Conservation (phyloP, 1,284 basidiomycete genomes). For the Golubevia sp. region DNA sequence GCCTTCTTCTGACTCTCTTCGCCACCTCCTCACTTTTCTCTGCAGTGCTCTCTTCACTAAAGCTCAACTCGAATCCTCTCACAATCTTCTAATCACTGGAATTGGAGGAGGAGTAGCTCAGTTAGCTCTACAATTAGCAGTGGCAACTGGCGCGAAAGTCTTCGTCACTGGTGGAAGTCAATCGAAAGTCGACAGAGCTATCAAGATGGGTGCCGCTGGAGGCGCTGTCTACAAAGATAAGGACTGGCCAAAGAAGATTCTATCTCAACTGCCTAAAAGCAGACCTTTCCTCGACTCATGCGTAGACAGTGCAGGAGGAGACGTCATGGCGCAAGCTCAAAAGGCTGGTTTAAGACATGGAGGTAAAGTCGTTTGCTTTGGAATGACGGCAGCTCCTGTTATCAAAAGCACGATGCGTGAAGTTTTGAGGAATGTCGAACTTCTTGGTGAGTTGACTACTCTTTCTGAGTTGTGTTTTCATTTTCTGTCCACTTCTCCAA, state of each 20-base stretch:
- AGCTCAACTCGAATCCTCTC: conserved; percentile 23
- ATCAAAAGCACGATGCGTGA: conserved; percentile 50
- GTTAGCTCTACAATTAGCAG: conserved; percentile 48
- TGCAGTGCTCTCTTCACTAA: conserved; percentile 50
- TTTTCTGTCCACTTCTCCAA: not conserved
- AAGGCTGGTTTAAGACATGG: conserved; percentile 42
- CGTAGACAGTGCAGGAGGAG: conserved; percentile 50
- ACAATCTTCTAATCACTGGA: conserved; percentile 52
- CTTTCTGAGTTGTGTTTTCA: no score
- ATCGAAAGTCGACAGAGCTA: conserved; percentile 37
- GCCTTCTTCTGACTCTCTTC: not conserved
- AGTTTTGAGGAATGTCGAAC: conserved; percentile 49
- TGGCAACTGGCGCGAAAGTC: conserved; percentile 48
- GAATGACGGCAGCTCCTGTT: conserved; percentile 53
- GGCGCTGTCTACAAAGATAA: conserved; percentile 47
- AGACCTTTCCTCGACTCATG: conserved; percentile 45
- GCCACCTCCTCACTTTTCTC: not conserved
- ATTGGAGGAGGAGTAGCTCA: conserved; percentile 56
- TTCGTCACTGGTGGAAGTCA: conserved; percentile 50
- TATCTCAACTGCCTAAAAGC: conserved; percentile 16
- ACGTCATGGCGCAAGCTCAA: conserved; percentile 29
- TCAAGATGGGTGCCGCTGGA: conserved; percentile 38
- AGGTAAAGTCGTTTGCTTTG: conserved; percentile 45
- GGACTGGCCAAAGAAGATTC: conserved; percentile 29
- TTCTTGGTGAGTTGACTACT: conserved; percentile 29